Evolutionary conservation across 805 yeast species (phyloP).

Genomic region (Cyberlindnera maritima): DNA sequence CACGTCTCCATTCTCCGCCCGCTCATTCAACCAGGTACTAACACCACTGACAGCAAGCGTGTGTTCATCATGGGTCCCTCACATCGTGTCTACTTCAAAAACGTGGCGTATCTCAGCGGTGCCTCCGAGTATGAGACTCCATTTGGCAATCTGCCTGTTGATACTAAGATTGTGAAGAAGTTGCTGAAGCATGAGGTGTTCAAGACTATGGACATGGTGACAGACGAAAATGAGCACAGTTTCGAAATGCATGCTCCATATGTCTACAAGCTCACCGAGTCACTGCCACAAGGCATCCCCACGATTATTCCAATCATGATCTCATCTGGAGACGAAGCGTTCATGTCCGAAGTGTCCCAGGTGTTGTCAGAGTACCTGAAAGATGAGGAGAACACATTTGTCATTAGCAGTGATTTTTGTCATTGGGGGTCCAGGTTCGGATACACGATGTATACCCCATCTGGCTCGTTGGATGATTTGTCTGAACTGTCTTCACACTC

Average conservation of each 20-base stretch:
- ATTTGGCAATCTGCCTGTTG: conserved; percentile 71
- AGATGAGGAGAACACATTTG: conserved; percentile 60
- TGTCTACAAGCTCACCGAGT: conserved; percentile 47
- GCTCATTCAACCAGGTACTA: too few relatives aligned
- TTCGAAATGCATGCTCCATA: conserved; percentile 94
- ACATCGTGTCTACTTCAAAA: conserved; percentile 79
- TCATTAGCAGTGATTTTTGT: conserved; percentile 88
- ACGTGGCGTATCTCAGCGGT: conserved; percentile 50
- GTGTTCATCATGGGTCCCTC: conserved; percentile 90
- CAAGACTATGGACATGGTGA: conserved; percentile 50
- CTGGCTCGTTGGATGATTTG: conserved; percentile 19
- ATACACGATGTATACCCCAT: conserved; percentile 48
- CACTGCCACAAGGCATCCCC: conserved; percentile 34
- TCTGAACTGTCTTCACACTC: conserved; percentile 7
- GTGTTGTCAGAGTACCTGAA: conserved; percentile 51
- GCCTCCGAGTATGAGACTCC: conserved; percentile 74
- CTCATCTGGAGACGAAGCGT: conserved; percentile 51
- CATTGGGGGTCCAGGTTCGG: conserved; percentile 84
- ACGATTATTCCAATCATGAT: conserved; percentile 77
- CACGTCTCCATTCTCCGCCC: neutral
- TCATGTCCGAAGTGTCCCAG: conserved; percentile 45
- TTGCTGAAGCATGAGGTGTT: conserved; percentile 43
- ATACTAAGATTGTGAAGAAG: conserved; percentile 40
- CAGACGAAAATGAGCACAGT: conserved; percentile 86
- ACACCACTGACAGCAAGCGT: conserved; percentile 38